phyloP scores from a whole-genome alignment of 768 basidiomycete species.

The Tulasnella sp. region DNA sequence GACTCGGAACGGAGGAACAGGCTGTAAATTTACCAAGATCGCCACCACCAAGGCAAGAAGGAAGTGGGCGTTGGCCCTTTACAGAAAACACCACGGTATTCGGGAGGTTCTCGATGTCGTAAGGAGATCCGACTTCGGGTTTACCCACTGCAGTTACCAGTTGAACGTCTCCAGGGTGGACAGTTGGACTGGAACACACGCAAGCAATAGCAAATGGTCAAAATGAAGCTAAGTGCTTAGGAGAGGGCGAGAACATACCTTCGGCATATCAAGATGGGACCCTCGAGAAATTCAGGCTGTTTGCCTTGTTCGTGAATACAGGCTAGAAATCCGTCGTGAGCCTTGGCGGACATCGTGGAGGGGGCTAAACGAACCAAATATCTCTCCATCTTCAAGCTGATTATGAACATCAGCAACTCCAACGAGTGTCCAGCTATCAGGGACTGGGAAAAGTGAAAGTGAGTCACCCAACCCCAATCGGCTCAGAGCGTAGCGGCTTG shows the following conservation, averaged over 20 bases:
- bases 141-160: constrained; percentile 61
- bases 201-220: not conserved
- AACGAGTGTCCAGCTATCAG: constrained; percentile 59
- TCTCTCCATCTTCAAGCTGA: constrained; percentile 46
- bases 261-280: constrained; percentile 51
- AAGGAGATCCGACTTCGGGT: constrained; percentile 32
- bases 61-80: constrained; percentile 30
- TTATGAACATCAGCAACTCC: constrained; percentile 80
- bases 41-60: constrained; percentile 24
- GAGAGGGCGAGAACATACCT: not conserved
- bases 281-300: constrained; percentile 51
- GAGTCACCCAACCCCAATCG: not conserved
- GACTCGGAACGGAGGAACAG: not conserved
- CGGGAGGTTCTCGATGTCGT: constrained; percentile 33
- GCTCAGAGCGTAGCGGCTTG: not conserved
- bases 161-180: constrained; percentile 67
- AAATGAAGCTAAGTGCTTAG: not conserved
- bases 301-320: constrained; percentile 36
- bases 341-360: not conserved
- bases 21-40: constrained; percentile 19
- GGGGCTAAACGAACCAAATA: constrained; percentile 50
- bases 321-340: not conserved
- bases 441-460: constrained; percentile 35
- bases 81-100: constrained; percentile 69
- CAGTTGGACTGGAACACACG: constrained; percentile 46